Evolutionary conservation across 2,329 filamentous ascomycete species (phyloP), one percentile per base, ranked within the genome.

Genomic region (Exophiala spinifera): DNA sequence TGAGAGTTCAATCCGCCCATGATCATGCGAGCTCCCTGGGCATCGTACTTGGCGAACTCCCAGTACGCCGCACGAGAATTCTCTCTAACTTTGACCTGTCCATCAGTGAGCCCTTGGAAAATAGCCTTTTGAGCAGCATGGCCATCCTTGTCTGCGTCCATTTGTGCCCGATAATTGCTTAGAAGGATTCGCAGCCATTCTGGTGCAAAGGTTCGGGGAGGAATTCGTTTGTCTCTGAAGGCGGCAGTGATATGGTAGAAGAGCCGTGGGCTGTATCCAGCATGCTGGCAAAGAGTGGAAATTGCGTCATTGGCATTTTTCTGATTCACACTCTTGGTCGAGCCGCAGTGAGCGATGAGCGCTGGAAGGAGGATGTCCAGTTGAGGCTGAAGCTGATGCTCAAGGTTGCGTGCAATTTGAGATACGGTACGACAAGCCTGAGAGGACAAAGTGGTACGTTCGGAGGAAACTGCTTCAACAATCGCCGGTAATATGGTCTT

Each of bases 141-240:
- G 17, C 95, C 73, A 3, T 91, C 89, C 39, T 91, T 91, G 1
- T 82, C 82, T 66, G 95, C 89, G 68, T 97, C 92, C 56, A 97
- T 79, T 37, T 90, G 85, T 59, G 76, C 82, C 73, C 91, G 95
- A 72, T 96, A 89, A 59, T 83, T 51, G 62, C 80, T 85, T 36
- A 99, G 74, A 17, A 97, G 71, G 1, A 87, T 95, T 70, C 86
- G 88, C 25, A 97, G 74, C 94, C 94, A 99, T 6, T 81, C 85
- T 1, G 87, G 79, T 1, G 86, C 87, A 70, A 86, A 95, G 1
- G 83, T 82, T 57, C 94, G 84, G 14, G 91, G 87, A 66, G 94
- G 88, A 2, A 91, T 86, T 66, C 96, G 97, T 76, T 96, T 97
- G 74, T 99, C 92, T 68, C 95, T 87, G 59, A 83, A 87, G 20